These are phyloP conservation scores for Candida ulmi DNA, from an alignment of 805 yeast species.

Conservation along the genomic window DNA sequence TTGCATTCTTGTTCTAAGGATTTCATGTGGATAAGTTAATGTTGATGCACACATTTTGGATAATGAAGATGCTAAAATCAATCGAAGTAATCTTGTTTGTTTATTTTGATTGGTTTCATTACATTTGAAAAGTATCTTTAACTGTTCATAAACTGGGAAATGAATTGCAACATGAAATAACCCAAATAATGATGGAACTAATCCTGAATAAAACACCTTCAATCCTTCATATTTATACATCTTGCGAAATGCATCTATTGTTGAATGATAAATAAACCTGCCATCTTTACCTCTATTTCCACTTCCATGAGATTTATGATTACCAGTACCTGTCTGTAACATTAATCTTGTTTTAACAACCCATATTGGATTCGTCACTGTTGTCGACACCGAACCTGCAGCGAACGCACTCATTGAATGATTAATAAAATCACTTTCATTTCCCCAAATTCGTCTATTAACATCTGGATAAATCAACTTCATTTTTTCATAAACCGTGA, in stretches of 20 bases:
- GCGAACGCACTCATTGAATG: conserved; percentile 60
- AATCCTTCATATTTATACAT: conserved; percentile 81
- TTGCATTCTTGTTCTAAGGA: conserved; percentile 87
- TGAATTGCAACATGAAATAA: conserved; percentile 92
- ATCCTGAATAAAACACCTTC: conserved; percentile 78
- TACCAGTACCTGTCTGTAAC: conserved; percentile 54
- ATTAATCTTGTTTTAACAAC: conserved; percentile 92
- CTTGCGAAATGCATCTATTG: conserved; percentile 74
- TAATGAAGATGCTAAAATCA: conserved; percentile 63
- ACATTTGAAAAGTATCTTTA: conserved; percentile 48
- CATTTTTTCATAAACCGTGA: conserved; percentile 80
- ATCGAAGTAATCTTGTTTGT: conserved; percentile 30
- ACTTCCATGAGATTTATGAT: conserved; percentile 2
- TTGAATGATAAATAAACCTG: conserved; percentile 55
- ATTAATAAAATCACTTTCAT: conserved; percentile 29
- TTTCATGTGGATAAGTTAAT: conserved; percentile 93
- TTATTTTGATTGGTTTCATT: conserved; percentile 18
- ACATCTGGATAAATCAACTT: conserved; percentile 48
- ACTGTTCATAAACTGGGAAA: conserved; percentile 85
- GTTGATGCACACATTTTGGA: conserved; percentile 88
- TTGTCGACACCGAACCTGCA: conserved; percentile 84
- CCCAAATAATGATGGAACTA: conserved; percentile 87
- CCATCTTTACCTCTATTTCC: conserved; percentile 14
- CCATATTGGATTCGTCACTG: conserved; percentile 93
- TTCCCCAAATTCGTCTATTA: conserved; percentile 20